These are phyloP conservation scores for Ogataea trehalophila DNA, from an alignment of 805 yeast genomes.

Conservation along the genomic window DNA sequence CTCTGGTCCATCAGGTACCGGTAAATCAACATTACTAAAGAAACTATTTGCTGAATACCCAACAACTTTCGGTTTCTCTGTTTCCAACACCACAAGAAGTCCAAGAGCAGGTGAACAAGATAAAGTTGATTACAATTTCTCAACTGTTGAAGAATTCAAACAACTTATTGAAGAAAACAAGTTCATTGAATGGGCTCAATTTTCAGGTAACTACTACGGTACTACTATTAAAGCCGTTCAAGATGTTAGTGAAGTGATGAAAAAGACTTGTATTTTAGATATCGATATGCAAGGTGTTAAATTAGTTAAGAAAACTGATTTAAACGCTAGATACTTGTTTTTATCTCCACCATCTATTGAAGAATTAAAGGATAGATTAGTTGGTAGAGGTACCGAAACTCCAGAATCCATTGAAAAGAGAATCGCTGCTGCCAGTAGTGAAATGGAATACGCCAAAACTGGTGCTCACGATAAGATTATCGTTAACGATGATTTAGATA, in stretches of 20 bases:
- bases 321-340: slow-evolving; percentile 83
- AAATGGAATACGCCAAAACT: slow-evolving; percentile 80
- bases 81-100: slow-evolving; percentile 85
- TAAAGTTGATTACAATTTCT: slow-evolving; percentile 88
- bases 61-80: slow-evolving; percentile 85
- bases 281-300: slow-evolving; percentile 99
- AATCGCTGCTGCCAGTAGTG: slow-evolving; percentile 80
- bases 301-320: slow-evolving; percentile 74
- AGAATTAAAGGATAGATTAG: slow-evolving; percentile 66
- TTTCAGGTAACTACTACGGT: slow-evolving; percentile 96
- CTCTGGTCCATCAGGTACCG: slow-evolving; percentile 96
- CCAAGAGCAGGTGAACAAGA: slow-evolving; percentile 91
- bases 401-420: slow-evolving; percentile 79
- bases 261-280: slow-evolving; percentile 84
- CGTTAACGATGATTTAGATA: slow-evolving; percentile 88
- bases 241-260: slow-evolving; percentile 54
- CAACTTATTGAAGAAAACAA: slow-evolving; percentile 64
- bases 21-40: slow-evolving; percentile 91
- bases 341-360: slow-evolving; percentile 92
- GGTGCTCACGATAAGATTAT: slow-evolving; percentile 90
- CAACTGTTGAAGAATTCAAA: slow-evolving; percentile 75
- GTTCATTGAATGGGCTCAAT: slow-evolving; percentile 97
- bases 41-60: slow-evolving; percentile 89
- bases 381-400: slow-evolving; percentile 93
- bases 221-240: slow-evolving; percentile 84